Conservation (phyloP, 1,139 yeast genomes). For the Zygoascus meyerae region DNA sequence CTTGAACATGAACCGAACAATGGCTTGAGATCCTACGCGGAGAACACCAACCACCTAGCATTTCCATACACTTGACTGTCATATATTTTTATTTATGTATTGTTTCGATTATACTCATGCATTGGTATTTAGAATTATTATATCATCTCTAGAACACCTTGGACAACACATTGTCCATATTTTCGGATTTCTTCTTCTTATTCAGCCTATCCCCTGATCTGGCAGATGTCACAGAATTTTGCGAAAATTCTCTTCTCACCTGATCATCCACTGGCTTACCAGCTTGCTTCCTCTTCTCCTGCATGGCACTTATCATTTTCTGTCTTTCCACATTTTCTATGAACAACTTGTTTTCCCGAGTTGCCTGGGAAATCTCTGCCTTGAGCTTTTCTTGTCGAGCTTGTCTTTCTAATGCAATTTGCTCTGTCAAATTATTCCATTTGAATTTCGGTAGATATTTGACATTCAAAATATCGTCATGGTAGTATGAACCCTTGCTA, state of each 20-base stretch:
- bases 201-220: constrained; percentile 4
- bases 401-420: constrained; percentile 86
- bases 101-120: no score
- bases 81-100: no score
- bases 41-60: no score
- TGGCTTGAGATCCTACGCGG: no score
- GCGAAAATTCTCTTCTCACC: constrained; percentile 29
- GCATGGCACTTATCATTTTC: constrained; percentile 68
- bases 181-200: constrained; percentile 1
- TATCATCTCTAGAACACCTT: constrained; percentile 1
- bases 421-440: constrained; percentile 93
- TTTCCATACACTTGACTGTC: no score
- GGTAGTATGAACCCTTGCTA: constrained; percentile 82
- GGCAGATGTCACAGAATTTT: constrained; percentile 25
- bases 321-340: constrained; percentile 80
- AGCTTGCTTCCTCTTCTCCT: constrained; percentile 43
- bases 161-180: constrained; percentile 7
- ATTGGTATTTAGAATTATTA: no score
- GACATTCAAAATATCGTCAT: constrained; percentile 88
- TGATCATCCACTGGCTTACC: constrained; percentile 16
- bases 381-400: constrained; percentile 80
- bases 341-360: constrained; percentile 76
- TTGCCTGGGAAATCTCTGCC: constrained; percentile 84
- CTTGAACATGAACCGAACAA: no score
- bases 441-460: constrained; percentile 88